Percentiles rank a stretch among this genome's conserved stretches.
These are phyloP conservation scores for Phytopythium ostracodes DNA, from an alignment of 352 stramenopile species.

Conservation along the genomic window DNA sequence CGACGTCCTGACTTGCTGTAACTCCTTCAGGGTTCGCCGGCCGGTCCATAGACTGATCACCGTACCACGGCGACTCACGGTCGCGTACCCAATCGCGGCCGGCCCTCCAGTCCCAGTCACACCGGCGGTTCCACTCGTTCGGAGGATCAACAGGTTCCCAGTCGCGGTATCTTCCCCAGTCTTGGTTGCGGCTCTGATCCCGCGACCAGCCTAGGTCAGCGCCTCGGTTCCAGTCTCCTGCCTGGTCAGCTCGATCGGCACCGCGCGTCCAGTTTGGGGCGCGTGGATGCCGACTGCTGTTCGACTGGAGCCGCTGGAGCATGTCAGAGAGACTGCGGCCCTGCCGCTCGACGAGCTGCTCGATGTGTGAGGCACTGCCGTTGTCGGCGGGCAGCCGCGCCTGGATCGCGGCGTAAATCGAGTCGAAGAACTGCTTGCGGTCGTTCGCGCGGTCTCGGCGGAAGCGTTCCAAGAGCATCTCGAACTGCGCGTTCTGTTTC, in stretches of 20 bases:
- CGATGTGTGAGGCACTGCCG: conserved; percentile 28
- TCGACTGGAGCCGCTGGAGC: conserved; percentile 26
- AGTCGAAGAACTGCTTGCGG: conserved; percentile 32
- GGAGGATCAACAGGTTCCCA: background rate
- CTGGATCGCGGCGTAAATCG: conserved; percentile 30
- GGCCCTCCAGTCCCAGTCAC: background rate
- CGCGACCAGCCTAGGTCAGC: background rate
- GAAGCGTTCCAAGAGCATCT: conserved; percentile 33
- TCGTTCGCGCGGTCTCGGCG: conserved; percentile 28
- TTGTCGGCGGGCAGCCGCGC: conserved; percentile 28
- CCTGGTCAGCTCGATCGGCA: background rate
- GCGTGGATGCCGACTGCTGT: background rate
- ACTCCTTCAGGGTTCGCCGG: background rate
- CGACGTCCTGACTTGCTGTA: background rate
- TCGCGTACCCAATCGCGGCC: background rate
- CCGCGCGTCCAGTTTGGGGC: background rate
- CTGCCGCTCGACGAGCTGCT: conserved; percentile 30
- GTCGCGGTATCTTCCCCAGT: background rate
- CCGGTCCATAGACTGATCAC: background rate
- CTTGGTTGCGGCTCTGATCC: background rate
- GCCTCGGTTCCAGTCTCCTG: background rate
- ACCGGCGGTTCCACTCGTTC: background rate
- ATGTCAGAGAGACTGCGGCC: conserved; percentile 29
- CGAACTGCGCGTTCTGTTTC: conserved; percentile 26
- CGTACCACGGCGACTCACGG: background rate